Evolutionary conservation across 2,329 filamentous ascomycete genomes (phyloP).

Genomic region (Thelonectria blattea): DNA sequence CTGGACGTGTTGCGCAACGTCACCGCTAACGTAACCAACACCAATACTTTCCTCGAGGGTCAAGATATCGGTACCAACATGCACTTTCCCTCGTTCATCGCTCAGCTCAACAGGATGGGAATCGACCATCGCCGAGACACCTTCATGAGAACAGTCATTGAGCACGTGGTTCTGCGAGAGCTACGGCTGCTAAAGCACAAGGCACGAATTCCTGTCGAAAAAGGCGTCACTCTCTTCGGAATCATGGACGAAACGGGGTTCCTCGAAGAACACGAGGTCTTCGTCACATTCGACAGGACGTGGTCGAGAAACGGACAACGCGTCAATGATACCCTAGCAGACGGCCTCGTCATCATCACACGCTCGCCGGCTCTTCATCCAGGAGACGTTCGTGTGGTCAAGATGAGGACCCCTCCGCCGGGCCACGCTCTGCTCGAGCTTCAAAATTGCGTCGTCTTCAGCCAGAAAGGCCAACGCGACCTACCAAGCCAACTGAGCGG

Average conservation of each 20-base stretch:
- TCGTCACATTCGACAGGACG: constrained; percentile 61
- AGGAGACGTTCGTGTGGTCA: constrained; percentile 75
- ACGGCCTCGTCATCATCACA: constrained; percentile 66
- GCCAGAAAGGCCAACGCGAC: constrained; percentile 71
- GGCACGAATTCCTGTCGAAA: constrained; percentile 72
- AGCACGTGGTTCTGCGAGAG: constrained; percentile 72
- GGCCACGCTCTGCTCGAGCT: constrained; percentile 67
- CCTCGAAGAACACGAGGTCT: constrained; percentile 71
- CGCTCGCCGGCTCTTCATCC: constrained; percentile 83
- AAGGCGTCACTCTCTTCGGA: constrained; percentile 80
- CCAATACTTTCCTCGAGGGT: constrained; percentile 68
- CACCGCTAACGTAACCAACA: constrained; percentile 64
- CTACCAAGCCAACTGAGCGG: constrained; percentile 80
- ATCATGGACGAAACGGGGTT: constrained; percentile 82
- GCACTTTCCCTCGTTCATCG: constrained; percentile 67
- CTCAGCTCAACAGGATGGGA: constrained; percentile 60
- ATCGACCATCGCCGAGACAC: constrained; percentile 70
- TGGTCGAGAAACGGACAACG: constrained; percentile 31
- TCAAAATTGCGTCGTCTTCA: constrained; percentile 81
- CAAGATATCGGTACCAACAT: constrained; percentile 67
- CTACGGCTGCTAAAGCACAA: constrained; percentile 80
- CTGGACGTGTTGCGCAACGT: constrained; percentile 65
- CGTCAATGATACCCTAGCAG: constrained; percentile 39
- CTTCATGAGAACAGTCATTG: constrained; percentile 74
- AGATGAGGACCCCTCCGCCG: constrained; percentile 64